Evolutionary conservation across 2,329 filamentous ascomycete genomes (phyloP), one percentile per base, ranked within the genome.

Genomic region (Ustilaginoidea virens): DNA sequence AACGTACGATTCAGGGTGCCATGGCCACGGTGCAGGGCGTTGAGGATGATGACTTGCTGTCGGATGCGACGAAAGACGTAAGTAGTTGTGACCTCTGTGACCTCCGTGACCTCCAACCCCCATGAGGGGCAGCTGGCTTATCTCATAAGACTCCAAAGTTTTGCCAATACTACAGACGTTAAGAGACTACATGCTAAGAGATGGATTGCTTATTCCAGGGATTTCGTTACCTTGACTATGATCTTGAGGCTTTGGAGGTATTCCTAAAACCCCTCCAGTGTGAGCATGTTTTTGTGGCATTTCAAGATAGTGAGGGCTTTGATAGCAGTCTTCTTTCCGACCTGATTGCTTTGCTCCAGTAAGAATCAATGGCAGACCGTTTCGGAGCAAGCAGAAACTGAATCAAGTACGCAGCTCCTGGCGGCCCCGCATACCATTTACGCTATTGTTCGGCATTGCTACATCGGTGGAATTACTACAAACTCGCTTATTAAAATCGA

Each of bases 251-350:
- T 15, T 52, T 90, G 17, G 56, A 74, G 35, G 62, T 68, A 16
- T 74, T 68, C 48, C 59, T 74, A 10, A 61, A 60, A 33, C 55
- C 60, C 7, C 63, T 66, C 21, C 48, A 52, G 15, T 64, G 63
- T 17, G 52, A 65, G 23, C 70, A 72, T 39, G 66, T 87, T 7
- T 65, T 82, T 29, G 59, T 92, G 27, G 72, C 77, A 0, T 73
- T 90, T 34, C 76, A 85, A 47, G 81, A 90, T 44, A 83, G 79
- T 36, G 82, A 90, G 51, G 80, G 76, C 1, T 86, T 90, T 44
- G 80, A 86, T 40, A 70, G 70, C 26, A 57, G 58, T 17, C 52
- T 90, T n/a, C 55, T 92, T 9, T 74, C 73, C 1, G 80, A 87
- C 33, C 46, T 83, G 20, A 65, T 87, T 25, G 60, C 64, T 21